Base-by-base conservation (phyloP, 2,329 filamentous ascomycete species). In the Microcyclospora tardicrescens region DNA sequence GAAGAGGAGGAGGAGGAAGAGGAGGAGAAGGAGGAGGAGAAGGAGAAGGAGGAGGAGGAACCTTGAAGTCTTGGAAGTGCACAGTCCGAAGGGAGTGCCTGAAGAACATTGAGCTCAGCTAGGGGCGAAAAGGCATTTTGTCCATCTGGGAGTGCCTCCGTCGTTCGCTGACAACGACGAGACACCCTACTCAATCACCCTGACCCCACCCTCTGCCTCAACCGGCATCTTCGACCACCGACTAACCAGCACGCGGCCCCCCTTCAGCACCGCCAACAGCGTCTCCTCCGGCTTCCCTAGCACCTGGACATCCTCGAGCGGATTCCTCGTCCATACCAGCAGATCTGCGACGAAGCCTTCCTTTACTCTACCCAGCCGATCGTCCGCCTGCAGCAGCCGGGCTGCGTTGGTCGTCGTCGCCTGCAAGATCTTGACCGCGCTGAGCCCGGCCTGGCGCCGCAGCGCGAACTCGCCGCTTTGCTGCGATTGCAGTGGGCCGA, bases 391-490 rank as follows among this genome's bases (percentile, higher is more conserved):
- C 36, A 75, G 44, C 56, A 72, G 64, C 38, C 56, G 60, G 5
- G 73, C 72, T 1, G 68, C 61, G 47, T 72, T 73, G 28, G 74
- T 55, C 1, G 69, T 75, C 1, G 69, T 68, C 36, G 63, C 67
- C 38, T 65, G 62, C 40, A 75, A 48, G n/a, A 73, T 59, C 28
- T 66, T 61, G 16, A 64, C 34, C 2, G 62, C 43, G 5, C 56
- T 56, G 30, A 71, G 52, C 3, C 68, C 55, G 5, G 67, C 65
- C 41, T 62, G 48, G 3, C 60, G 57, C 9, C 70, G 59, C 11
- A 73, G 41, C 1, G 52, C 49, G 43, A 74, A 73, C 45, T 73
- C 69, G 28, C 60, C 58, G 1, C 61, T 65, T 53, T 75, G 71
- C n/a, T 63, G 62, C 11, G 60, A 49, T 6, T 62, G 60, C 43